These are phyloP conservation scores for Coprinopsis strossmayeri DNA, from an alignment of 768 basidiomycete species.

Conservation along the genomic window DNA sequence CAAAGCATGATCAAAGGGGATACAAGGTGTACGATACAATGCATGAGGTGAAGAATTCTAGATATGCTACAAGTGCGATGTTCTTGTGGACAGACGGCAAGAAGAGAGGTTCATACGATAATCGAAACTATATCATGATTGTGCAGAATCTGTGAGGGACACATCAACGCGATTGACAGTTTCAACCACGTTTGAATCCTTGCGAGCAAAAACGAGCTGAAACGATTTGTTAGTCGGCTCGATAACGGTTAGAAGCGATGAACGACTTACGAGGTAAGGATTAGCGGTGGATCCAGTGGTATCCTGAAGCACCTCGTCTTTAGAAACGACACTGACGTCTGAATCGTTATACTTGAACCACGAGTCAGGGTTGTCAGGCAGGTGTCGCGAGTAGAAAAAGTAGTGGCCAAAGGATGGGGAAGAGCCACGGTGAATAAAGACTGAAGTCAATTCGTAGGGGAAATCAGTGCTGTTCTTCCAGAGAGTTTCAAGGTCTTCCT, in stretches of 20 bases:
- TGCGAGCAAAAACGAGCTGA: constrained; percentile 80
- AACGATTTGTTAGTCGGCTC: constrained; percentile 6
- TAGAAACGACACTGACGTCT: constrained; percentile 66
- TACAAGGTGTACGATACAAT: background rate
- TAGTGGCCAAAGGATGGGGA: constrained; percentile 89
- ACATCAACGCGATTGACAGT: constrained; percentile 67
- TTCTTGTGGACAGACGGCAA: background rate
- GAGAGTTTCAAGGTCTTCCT: constrained; percentile 61
- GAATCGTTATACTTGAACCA: constrained; percentile 99
- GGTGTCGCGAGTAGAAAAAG: constrained; percentile 89
- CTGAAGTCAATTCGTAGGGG: constrained; percentile 87
- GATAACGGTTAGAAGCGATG: constrained; percentile 2
- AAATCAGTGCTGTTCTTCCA: constrained; percentile 65
- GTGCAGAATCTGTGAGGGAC: constrained; percentile 14
- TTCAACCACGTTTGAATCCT: constrained; percentile 71
- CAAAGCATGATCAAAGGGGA: too few species aligned
- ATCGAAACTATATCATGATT: too few species aligned
- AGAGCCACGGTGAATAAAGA: constrained; percentile 91
- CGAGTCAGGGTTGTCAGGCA: constrained; percentile 71
- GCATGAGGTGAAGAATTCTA: background rate
- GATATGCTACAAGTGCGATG: background rate
- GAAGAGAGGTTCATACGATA: background rate
- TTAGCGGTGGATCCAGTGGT: constrained; percentile 90
- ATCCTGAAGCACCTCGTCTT: constrained; percentile 82
- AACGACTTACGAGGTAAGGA: constrained; percentile 67